A percentile compares a stretch with the other conserved stretches of the same genome.
phyloP scores from a whole-genome alignment of 2,329 filamentous ascomycete species.

The Fusarium sacchari region DNA sequence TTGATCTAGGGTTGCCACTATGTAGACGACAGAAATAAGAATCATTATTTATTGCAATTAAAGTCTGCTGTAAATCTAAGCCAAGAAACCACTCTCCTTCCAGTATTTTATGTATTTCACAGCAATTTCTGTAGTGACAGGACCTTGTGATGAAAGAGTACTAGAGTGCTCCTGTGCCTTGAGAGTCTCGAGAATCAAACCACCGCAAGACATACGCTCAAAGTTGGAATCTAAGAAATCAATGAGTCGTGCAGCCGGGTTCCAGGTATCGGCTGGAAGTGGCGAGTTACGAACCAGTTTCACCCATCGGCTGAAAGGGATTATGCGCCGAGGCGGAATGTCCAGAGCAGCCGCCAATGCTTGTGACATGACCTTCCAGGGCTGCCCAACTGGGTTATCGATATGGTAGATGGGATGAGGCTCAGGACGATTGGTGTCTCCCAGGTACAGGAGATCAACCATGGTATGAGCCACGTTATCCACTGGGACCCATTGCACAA shows the following conservation, averaged over 20 bases:
- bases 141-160: not conserved
- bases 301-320: not conserved
- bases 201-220: conserved; percentile 13
- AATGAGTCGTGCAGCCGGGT: not conserved
- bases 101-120: not conserved
- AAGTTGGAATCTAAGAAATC: conserved; percentile 6
- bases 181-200: not conserved
- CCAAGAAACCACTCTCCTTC: not conserved
- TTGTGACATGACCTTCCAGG: conserved; percentile 21
- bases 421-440: too few relatives aligned
- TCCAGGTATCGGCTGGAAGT: not conserved
- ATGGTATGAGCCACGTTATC: conserved; percentile 41
- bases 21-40: too few relatives aligned
- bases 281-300: not conserved
- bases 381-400: conserved; percentile 36
- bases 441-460: conserved; percentile 14
- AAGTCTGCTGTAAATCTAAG: too few relatives aligned
- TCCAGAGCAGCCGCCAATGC: not conserved
- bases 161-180: not conserved
- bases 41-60: too few relatives aligned
- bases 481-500: conserved; percentile 58
- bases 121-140: not conserved
- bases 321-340: not conserved
- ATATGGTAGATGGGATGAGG: conserved; percentile 36
- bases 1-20: too few relatives aligned